Percentiles rank a stretch among this genome's conserved stretches.
Evolutionary conservation across 2,329 filamentous ascomycete genomes (phyloP).

Genomic region (Alternaria hordeiaustralica): DNA sequence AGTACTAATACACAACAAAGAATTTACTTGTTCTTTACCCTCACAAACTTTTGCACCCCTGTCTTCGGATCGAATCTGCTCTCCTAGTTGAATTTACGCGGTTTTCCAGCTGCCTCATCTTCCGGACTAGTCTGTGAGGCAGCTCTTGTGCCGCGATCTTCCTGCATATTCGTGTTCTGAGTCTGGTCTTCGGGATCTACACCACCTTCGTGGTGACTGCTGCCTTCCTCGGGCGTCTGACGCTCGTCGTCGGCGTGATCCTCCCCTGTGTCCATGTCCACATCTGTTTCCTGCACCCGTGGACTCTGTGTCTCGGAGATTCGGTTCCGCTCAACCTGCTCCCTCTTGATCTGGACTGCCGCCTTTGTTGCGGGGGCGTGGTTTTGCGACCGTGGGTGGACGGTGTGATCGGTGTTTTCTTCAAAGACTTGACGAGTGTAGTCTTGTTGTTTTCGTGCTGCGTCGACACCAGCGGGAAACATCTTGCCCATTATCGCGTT

Average conservation of each 20-base stretch:
- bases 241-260: slow-evolving; percentile 29
- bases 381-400: slow-evolving; percentile 25
- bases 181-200: not conserved
- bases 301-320: slow-evolving; percentile 20
- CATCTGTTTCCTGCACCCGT: slow-evolving; percentile 23
- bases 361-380: slow-evolving; percentile 13
- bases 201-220: not conserved
- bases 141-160: not conserved
- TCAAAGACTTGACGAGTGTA: slow-evolving; percentile 43
- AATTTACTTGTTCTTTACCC: not conserved
- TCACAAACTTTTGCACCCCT: not conserved
- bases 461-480: slow-evolving; percentile 46
- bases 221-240: slow-evolving; percentile 18
- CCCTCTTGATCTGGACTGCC: slow-evolving; percentile 30
- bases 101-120: not conserved
- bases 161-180: not conserved
- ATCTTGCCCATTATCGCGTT: slow-evolving; percentile 46
- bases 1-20: not conserved
- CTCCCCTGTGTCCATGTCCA: slow-evolving; percentile 34
- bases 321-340: slow-evolving; percentile 21
- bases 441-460: slow-evolving; percentile 40
- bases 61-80: not conserved
- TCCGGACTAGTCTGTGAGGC: not conserved
- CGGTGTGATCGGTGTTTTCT: slow-evolving; percentile 34
- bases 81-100: not conserved